phyloP scores from a whole-genome alignment of 768 basidiomycete species.

The Suillus subaureus region DNA sequence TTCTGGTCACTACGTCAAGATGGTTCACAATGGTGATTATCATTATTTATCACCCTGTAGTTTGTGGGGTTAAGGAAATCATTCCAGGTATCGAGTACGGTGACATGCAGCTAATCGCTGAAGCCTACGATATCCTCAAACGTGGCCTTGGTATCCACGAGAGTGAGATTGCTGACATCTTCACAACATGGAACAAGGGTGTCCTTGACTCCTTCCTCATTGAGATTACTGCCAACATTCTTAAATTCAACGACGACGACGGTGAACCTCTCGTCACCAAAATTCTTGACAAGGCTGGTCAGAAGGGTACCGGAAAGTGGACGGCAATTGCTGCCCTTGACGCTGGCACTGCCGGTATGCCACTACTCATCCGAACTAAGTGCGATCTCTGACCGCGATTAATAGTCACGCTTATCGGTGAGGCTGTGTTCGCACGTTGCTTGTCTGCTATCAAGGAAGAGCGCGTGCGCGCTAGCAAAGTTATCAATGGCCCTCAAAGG shows the following conservation, averaged over 20 bases:
- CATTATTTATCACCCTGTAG: conserved; percentile 9
- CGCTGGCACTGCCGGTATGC: conserved; percentile 79
- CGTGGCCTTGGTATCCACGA: conserved; percentile 88
- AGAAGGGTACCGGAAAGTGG: conserved; percentile 99
- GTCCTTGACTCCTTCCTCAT: conserved; percentile 99
- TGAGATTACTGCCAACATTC: conserved; percentile 96
- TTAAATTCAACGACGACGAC: conserved; percentile 96
- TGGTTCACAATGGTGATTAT: conserved; percentile 91
- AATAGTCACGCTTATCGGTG: conserved; percentile 95
- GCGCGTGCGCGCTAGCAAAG: conserved; percentile 90
- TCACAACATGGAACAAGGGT: conserved; percentile 95
- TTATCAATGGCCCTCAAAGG: conserved; percentile 86
- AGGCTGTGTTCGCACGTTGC: conserved; percentile 99
- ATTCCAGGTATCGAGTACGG: conserved; percentile 94
- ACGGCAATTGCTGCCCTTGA: conserved; percentile 97
- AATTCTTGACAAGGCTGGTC: conserved; percentile 95
- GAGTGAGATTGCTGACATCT: conserved; percentile 92
- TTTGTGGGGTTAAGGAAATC: conserved; percentile 12
- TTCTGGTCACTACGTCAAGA: conserved; percentile 98
- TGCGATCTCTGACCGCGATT: conserved; percentile 13
- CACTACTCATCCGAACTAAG: conserved; percentile 12
- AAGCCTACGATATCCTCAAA: conserved; percentile 98
- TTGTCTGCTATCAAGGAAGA: conserved; percentile 96
- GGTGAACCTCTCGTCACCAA: conserved; percentile 89
- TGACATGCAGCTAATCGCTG: conserved; percentile 99